Base-by-base conservation (phyloP, 2,329 filamentous ascomycete species). In the Catunica adiposa region DNA sequence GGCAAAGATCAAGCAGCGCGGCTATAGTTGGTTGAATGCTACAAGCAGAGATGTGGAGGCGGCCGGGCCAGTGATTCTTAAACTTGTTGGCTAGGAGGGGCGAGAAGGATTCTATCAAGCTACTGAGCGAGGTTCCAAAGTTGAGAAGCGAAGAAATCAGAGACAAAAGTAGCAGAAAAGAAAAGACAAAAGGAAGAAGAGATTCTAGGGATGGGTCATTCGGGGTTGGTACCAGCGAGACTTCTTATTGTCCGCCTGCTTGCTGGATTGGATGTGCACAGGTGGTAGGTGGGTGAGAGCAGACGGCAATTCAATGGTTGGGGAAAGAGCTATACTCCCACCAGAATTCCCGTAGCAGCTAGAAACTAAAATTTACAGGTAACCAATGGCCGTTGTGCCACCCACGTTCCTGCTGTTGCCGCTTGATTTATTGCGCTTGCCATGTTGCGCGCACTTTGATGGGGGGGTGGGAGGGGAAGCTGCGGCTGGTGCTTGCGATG, bases 11-110 rank as follows among this genome's bases (percentile, higher is more conserved):
- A 34, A 58, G 54, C 23, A 56, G 57, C 44, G 57, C 37, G 53
- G 51, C 44, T 57, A 56, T 42, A 51, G 38, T 52, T 52, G 54
- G 44, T 55, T 51, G 44, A 23, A 17, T 48, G 20, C 3, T 17
- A 48, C 44, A 22, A 46, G 23, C 52, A 53, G 37, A 31, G 31
- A 50, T 50, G 55, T 56, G 54, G 54, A 56, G 51, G 54, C 37
- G 48, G 55, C 50, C 40, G 51, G 42, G 38, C 51, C 40, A 54
- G 51, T 44, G 25, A 46, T 26, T 25, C 53, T 52, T 46, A 23
- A 48, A 48, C 42, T 53, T 53, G 38, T 54, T 51, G 42, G 40
- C 51, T 51, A 17, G 53, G 52, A 55, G 54, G 57, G 44, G 44
- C 46, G 26, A 56, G 54, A 54, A 54, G 54, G 54, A 51, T 51